Base-by-base conservation (phyloP, 768 basidiomycete species). In the Macrolepiota dolichaula region DNA sequence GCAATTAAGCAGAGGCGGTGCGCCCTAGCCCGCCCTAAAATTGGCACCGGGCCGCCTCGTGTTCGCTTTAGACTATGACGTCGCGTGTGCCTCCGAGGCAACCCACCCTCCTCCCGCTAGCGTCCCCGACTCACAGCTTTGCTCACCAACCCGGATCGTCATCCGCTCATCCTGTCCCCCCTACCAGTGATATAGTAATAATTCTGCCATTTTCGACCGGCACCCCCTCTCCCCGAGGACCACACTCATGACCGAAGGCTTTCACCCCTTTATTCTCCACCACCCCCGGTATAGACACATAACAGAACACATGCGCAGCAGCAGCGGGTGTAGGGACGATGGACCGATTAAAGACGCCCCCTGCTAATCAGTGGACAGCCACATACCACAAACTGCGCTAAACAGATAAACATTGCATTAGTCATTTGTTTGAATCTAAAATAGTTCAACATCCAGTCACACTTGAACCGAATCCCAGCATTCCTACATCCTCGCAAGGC, bases 1-100 rank as follows among this genome's bases (percentile, higher is more conserved):
- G 12, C 37, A 17, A 25, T n/a, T 36, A 37, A 24, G 9, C 0
- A 27, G 5, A 12, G 32, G 42, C 58, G 53, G 51, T 44, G 58
- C 58, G 51, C 57, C 12, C 35, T 10, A 42, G 36, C 25, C 25
- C 42, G 56, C 51, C 11, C 58, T 19, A 49, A 35, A 44, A 19
- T 35, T 40, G 37, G 51, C 50, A 40, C 40, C 37, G 38, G 56
- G 11, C 32, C 42, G 59, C 63, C 59, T 61, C 63, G 63, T 61
- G 63, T 55, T 59, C 51, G 44, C 17, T 24, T 44, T 17, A 38
- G 25, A 1, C 40, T 15, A 51, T 62, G 61, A 62, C 61, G 61
- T 62, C 36, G 35, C 15, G 50, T 42, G 49, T 32, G 35, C 38
- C 36, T 24, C 4, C 35, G 29, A 15, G 52, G 51, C 25, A 29